Conservation (phyloP, 148 eudicot species). For the Euryodendron excelsum region DNA sequence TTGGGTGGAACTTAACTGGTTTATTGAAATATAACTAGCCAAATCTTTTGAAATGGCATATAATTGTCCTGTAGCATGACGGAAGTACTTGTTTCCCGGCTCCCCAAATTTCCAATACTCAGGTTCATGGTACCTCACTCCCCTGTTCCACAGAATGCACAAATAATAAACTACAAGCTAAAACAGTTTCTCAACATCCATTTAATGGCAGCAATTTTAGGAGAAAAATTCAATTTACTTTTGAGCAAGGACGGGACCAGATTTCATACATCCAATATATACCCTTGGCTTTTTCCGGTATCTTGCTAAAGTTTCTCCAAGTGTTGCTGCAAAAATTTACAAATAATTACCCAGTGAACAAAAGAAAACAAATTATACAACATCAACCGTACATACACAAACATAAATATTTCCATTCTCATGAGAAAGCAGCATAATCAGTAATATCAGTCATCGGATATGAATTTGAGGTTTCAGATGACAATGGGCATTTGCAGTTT, state of each 20-base stretch:
- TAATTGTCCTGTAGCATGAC: constrained; percentile 51
- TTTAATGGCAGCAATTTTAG: neutral
- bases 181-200: neutral
- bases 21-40: constrained; percentile 44
- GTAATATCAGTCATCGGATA: neutral
- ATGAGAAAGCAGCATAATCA: neutral
- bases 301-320: constrained; percentile 47
- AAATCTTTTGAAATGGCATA: constrained; percentile 51
- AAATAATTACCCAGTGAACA: neutral
- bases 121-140: constrained; percentile 53
- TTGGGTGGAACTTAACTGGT: constrained; percentile 33
- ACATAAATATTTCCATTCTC: neutral
- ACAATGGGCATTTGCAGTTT: neutral
- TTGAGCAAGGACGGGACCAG: constrained; percentile 53
- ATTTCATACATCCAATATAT: constrained; percentile 59
- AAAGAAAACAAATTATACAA: neutral
- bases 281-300: constrained; percentile 42
- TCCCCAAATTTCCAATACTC: constrained; percentile 56
- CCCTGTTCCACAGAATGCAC: constrained; percentile 27
- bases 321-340: constrained; percentile 32
- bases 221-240: constrained; percentile 32
- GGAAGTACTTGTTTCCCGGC: constrained; percentile 47
- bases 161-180: neutral
- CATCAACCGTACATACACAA: neutral
- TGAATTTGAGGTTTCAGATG: neutral